Evolutionary conservation across 345 rosid species (phyloP), one percentile per base, ranked within the genome.

Genomic region (Citrus maxima): DNA sequence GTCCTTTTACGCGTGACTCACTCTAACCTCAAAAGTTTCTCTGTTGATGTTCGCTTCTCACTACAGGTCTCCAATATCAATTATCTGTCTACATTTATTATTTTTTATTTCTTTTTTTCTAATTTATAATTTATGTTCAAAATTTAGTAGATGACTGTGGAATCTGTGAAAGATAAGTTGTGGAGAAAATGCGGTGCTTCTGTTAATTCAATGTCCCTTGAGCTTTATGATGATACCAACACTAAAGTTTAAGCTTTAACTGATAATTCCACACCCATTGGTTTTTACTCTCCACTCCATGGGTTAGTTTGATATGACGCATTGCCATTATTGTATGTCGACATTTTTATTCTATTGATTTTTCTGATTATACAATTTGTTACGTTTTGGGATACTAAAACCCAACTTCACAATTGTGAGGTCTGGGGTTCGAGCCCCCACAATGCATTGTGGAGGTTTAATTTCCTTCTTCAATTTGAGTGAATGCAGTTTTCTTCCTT

Each of bases 141-240:
- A 42, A 38, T 58, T 21, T 4, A 89, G 88, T 4, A 88, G 89
- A 79, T 83, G 87, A 87, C 77, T 72, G 96, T 95, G 80, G 42
- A 38, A 38, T 88, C 94, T 37, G 94, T 92, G 70, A 93, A 95
- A 77, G 99, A 93, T 3, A 95, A 95, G 90, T 87, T 95, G 51
- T 91, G 97, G 99, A 91, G 76, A 22, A 92, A 95, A 90, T 95
- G 96, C 58, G 97, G 97, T 8, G 91, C 97, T 21, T 88, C 95
- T 7, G 91, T 92, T 67, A 83, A 81, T 70, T 88, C 93, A 8
- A 95, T 95, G 98, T 61, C 84, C 35, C 77, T 93, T 58, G 94
- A 93, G 86, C 97, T 95, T 6, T 92, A 90, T 70, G 99, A 95
- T 73, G 97, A 92, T 10, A n/a, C 87, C 73, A 88, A 86, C 79